A percentile compares a stretch with the other conserved stretches of the same genome.
Conservation (phyloP, 495 filamentous ascomycete species). For the Penicillium pulvis region DNA sequence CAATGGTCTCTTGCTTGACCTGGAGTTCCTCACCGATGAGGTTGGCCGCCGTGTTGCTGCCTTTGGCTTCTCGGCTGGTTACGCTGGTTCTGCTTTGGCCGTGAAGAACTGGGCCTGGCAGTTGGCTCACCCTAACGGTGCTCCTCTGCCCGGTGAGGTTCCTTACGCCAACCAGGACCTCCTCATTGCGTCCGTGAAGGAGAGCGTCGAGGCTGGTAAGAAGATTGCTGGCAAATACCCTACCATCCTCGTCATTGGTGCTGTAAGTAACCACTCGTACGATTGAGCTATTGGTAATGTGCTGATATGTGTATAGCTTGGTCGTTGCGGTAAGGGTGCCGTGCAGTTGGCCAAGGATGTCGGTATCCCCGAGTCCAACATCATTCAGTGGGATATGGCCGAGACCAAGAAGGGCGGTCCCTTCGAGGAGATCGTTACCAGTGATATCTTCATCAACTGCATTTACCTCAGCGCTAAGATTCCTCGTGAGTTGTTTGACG, state of each 20-base stretch:
- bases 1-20: constrained; percentile 80
- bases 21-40: constrained; percentile 88
- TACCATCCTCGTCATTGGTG: constrained; percentile 61
- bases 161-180: constrained; percentile 77
- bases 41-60: constrained; percentile 77
- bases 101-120: constrained; percentile 91
- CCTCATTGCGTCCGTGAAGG: constrained; percentile 73
- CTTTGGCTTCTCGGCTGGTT: constrained; percentile 79
- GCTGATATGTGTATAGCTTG: constrained; percentile 45
- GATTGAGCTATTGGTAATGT: constrained; percentile 11
- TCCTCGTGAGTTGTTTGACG: constrained; percentile 1
- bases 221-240: constrained; percentile 54
- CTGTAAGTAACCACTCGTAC: constrained; percentile 35
- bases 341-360: constrained; percentile 76
- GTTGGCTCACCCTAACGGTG: constrained; percentile 63
- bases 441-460: constrained; percentile 84
- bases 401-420: constrained; percentile 82
- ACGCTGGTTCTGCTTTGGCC: constrained; percentile 77
- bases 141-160: constrained; percentile 66
- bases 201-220: constrained; percentile 57
- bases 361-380: constrained; percentile 71
- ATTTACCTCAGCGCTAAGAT: constrained; percentile 78
- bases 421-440: constrained; percentile 76
- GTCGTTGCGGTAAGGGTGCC: constrained; percentile 85
- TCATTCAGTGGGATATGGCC: constrained; percentile 89